Percentiles rank a stretch among this genome's conserved stretches.
phyloP scores from a whole-genome alignment of 2,329 filamentous ascomycete species.

The Hypoxylon sp. region DNA sequence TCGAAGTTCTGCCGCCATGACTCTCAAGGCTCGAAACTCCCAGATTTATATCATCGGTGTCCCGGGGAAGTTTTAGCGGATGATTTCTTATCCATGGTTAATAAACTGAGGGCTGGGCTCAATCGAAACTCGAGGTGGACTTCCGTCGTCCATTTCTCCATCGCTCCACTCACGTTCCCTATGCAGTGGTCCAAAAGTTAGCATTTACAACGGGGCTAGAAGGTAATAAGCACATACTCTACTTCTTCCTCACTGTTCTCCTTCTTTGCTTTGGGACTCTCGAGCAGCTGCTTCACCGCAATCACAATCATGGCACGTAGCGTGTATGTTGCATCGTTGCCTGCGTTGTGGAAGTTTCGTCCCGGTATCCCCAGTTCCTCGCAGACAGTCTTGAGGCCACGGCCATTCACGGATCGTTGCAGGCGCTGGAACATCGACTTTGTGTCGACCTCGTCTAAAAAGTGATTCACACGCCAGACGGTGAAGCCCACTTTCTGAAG shows the following conservation, averaged over 20 bases:
- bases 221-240: constrained; percentile 4
- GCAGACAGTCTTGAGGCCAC: constrained; percentile 69
- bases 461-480: constrained; percentile 58
- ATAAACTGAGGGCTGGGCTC: constrained; percentile 10
- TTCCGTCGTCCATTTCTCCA: constrained; percentile 45
- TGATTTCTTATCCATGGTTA: no score
- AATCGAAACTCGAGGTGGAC: constrained; percentile 32
- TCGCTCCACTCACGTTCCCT: constrained; percentile 46
- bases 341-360: constrained; percentile 81
- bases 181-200: constrained; percentile 18
- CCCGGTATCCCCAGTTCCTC: constrained; percentile 68
- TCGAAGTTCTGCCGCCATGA: no score
- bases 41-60: no score
- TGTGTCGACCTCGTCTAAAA: constrained; percentile 77
- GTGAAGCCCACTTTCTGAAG: constrained; percentile 72
- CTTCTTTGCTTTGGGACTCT: constrained; percentile 10
- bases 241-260: constrained; percentile 3
- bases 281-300: constrained; percentile 51
- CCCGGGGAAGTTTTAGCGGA: no score
- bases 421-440: constrained; percentile 73
- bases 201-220: background rate
- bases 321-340: constrained; percentile 86
- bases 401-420: constrained; percentile 59
- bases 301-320: constrained; percentile 76
- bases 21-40: no score